Evolutionary conservation across 495 filamentous ascomycete species (phyloP), one percentile per base, ranked within the genome.

Genomic region (Talaromyces borbonicus): DNA sequence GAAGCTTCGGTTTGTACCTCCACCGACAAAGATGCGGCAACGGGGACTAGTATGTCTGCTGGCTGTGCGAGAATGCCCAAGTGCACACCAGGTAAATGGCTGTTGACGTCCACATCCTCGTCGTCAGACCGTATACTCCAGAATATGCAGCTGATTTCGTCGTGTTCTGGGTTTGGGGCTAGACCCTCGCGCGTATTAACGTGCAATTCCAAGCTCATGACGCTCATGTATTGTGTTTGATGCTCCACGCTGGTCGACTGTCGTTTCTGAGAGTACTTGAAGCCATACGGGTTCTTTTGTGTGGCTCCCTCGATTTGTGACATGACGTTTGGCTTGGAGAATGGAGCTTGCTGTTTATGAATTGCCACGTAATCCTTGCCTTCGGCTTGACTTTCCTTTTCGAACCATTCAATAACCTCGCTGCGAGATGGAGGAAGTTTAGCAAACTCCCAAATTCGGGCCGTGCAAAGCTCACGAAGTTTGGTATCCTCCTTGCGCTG

Each of bases 201-300:
- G 59, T 98, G 92, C n/a, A 97, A 59, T 57, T 98, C 92, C 5
- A 98, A 60, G 53, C 90, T 90, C 89, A 98, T 90, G 26, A 79
- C 86, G 62, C 86, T 95, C 89, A 97, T 97, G 58, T 94, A 90
- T 51, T 95, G 89, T 5, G 81, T 77, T 58, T 94, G 87, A 50
- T 90, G 84, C 52, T 84, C 76, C 29, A 92, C 83, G 56, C 80
- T 88, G 0, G 81, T 84, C 4, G 81, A 79, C 55, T 79, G 78
- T 43, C 71, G 63, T 52, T 83, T 85, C 56, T 92, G 89, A 1
- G 88, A 90, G 58, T 85, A 92, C 57, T 87, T 92, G 67, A 90
- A 87, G 2, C 85, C 87, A 58, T 87, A 72, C 37, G 75, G 80
- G 53, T 87, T 87, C 53, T 75, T 87, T 41, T 94, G 92, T 1